These are phyloP conservation scores for Pichia sp. DNA, from an alignment of 1,139 yeast genomes.

Conservation along the genomic window DNA sequence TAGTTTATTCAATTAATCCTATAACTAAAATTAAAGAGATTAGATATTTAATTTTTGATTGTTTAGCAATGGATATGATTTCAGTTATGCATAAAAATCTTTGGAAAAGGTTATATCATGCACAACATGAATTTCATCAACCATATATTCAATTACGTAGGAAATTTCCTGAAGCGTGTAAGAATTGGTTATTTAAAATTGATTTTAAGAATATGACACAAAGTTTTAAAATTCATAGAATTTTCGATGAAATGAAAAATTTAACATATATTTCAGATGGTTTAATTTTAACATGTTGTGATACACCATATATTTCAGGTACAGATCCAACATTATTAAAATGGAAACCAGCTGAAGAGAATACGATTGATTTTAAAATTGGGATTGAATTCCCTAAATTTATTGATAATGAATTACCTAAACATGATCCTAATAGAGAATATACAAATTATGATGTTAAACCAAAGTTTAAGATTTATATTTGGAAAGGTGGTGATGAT, in stretches of 20 bases:
- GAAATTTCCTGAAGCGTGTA: constrained; percentile 63
- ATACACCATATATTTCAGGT: constrained; percentile 79
- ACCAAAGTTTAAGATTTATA: constrained; percentile 59
- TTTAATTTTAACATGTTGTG: constrained; percentile 84
- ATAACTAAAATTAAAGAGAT: constrained; percentile 51
- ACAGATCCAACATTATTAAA: constrained; percentile 77
- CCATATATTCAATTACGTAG: constrained; percentile 71
- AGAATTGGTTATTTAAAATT: constrained; percentile 76
- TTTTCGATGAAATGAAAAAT: constrained; percentile 64
- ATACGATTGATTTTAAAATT: constrained; percentile 81
- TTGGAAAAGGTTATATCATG: constrained; percentile 78
- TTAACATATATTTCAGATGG: constrained; percentile 92
- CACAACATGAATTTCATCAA: constrained; percentile 71
- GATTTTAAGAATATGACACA: constrained; percentile 84
- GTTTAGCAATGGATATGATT: constrained; percentile 75
- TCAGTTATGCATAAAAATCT: constrained; percentile 62
- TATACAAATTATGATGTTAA: constrained; percentile 75
- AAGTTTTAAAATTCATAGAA: constrained; percentile 69
- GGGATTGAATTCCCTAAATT: constrained; percentile 57
- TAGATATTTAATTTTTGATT: constrained; percentile 84
- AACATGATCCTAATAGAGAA: constrained; percentile 61
- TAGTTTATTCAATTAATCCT: constrained; percentile 50
- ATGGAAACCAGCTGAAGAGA: constrained; percentile 97
- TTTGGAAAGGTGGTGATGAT: constrained; percentile 66
- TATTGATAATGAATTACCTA: constrained; percentile 64